phyloP scores from a whole-genome alignment of 2,329 filamentous ascomycete genomes.

The Ophiostoma himal-ulmi region DNA sequence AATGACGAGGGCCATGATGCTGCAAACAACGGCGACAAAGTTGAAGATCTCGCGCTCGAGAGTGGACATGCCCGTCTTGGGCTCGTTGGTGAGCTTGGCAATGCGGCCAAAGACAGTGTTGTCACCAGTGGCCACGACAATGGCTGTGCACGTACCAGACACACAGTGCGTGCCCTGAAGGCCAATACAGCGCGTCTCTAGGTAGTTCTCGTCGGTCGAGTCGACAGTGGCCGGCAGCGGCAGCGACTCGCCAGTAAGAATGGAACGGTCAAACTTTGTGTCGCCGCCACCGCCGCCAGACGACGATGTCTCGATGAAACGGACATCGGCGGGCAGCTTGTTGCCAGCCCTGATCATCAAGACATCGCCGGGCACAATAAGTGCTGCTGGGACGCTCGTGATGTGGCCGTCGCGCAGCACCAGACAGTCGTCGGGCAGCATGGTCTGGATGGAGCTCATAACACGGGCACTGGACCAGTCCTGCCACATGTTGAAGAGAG shows the following conservation, averaged over 20 bases:
- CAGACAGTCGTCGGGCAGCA: constrained; percentile 69
- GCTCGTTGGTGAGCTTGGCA: constrained; percentile 63
- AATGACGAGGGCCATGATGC: constrained; percentile 61
- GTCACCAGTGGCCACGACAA: constrained; percentile 68
- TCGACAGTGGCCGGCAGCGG: constrained; percentile 59
- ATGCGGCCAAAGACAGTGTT: constrained; percentile 70
- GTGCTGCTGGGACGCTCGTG: constrained; percentile 38
- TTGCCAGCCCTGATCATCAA: constrained; percentile 64
- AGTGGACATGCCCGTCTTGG: constrained; percentile 61
- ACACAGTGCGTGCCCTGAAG: constrained; percentile 76
- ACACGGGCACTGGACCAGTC: constrained; percentile 72
- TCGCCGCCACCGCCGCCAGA: constrained; percentile 41
- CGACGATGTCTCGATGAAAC: constrained; percentile 58
- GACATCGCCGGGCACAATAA: constrained; percentile 68
- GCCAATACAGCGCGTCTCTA: constrained; percentile 70
- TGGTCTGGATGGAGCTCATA: constrained; percentile 72
- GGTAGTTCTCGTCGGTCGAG: constrained; percentile 65
- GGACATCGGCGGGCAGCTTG: constrained; percentile 67
- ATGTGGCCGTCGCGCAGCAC: constrained; percentile 55
- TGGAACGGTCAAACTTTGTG: constrained; percentile 65
- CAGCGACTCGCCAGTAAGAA: constrained; percentile 64
- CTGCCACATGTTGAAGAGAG: constrained; percentile 63
- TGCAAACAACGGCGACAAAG: constrained; percentile 65
- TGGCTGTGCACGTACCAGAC: constrained; percentile 58
- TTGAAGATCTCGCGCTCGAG: constrained; percentile 67